Evolutionary conservation across 768 basidiomycete genomes (phyloP).

Genomic region (Lyophyllum semitale): DNA sequence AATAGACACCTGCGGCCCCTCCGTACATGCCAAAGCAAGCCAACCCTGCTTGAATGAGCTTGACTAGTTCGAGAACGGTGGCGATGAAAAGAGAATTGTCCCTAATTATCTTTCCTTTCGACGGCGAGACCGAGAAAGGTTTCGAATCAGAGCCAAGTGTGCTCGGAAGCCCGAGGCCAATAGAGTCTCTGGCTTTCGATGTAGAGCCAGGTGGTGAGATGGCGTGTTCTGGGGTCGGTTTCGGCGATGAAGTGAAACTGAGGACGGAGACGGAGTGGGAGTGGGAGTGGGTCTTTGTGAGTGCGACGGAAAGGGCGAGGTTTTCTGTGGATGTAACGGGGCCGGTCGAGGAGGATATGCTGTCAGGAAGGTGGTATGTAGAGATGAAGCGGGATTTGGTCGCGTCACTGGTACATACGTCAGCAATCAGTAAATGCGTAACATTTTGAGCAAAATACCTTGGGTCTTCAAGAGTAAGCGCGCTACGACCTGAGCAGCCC

Average conservation of each 20-base stretch:
- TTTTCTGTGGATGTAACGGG: conserved; percentile 23
- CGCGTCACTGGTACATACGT: conserved; percentile 51
- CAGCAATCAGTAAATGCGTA: conserved; percentile 4
- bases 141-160: conserved; percentile 7
- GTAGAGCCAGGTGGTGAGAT: conserved; percentile 14
- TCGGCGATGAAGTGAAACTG: conserved; percentile 12
- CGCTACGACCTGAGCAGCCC: conserved; percentile 78
- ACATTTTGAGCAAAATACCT: conserved; percentile 40
- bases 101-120: conserved; percentile 22
- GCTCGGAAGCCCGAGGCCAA: conserved; percentile 21
- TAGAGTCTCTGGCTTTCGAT: conserved; percentile 15
- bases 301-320: conserved; percentile 14
- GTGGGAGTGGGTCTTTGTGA: conserved; percentile 19
- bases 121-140: conserved; percentile 4
- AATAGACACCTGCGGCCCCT: conserved; percentile 12
- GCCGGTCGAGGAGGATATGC: conserved; percentile 22
- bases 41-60: conserved; percentile 71
- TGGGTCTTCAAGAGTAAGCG: conserved; percentile 77
- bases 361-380: conserved; percentile 62
- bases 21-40: conserved; percentile 67
- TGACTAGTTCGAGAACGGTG: conserved; percentile 76
- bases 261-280: conserved; percentile 19
- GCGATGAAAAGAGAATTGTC: conserved; percentile 52
- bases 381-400: conserved; percentile 81
- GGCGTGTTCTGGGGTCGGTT: conserved; percentile 16